A percentile compares a stretch with the other conserved stretches of the same genome.
phyloP scores from a whole-genome alignment of 2,329 filamentous ascomycete species.

The Ceratocystis destructans region DNA sequence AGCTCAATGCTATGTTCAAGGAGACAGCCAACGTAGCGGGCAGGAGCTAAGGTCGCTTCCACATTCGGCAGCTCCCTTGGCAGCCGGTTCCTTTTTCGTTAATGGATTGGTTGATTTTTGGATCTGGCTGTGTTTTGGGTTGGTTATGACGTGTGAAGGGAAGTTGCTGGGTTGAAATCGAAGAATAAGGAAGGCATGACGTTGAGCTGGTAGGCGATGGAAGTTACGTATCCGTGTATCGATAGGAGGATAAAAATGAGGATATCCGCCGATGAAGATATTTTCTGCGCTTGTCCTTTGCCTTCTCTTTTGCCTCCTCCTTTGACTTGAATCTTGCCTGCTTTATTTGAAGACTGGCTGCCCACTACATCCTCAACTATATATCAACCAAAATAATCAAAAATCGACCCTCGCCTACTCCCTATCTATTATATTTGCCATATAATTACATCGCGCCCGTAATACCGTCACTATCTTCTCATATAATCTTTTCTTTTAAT shows the following conservation, averaged over 20 bases:
- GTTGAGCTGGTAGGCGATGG: not conserved
- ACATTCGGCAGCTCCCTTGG: conserved; percentile 4
- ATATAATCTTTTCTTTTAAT: not conserved
- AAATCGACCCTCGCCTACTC: not conserved
- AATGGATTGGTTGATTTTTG: not conserved
- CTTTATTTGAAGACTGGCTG: not conserved
- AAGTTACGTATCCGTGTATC: not conserved
- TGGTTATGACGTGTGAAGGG: not conserved
- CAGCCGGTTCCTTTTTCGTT: not conserved
- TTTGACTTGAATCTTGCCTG: not conserved
- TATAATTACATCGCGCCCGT: not conserved
- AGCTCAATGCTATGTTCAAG: not conserved
- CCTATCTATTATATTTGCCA: too few species aligned
- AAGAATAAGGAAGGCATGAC: not conserved
- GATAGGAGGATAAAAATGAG: not conserved
- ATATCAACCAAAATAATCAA: not conserved
- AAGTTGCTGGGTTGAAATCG: conserved; percentile 5
- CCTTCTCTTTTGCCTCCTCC: not conserved
- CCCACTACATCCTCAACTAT: conserved; percentile 3
- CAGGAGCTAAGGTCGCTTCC: not conserved
- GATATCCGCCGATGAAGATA: not conserved
- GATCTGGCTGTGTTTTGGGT: too few species aligned
- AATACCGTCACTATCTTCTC: conserved; percentile 5
- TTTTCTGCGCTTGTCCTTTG: not conserved
- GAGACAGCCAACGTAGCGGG: not conserved